Base-by-base conservation (phyloP, 2,329 filamentous ascomycete genomes). In the Fusarium beomiforme region DNA sequence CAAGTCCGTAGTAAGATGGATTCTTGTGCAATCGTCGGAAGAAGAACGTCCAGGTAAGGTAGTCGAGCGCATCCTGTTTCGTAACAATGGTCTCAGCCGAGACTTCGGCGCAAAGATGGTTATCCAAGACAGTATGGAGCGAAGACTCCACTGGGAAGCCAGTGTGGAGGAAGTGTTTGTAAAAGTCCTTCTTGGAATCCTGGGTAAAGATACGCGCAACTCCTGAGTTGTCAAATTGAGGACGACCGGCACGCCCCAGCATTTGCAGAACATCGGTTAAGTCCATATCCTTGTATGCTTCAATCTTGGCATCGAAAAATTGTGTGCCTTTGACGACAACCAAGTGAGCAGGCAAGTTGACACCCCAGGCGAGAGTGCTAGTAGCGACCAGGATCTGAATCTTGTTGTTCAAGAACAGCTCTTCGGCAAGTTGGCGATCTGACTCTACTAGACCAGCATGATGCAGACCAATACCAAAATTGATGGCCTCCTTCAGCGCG, bases 41-140 rank as follows among this genome's bases (percentile, higher is more conserved):
- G 88, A 99, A 99, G 85, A 99, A 99, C 2, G 97, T 99, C 96
- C 97, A 99, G 0, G 96, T 99, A 57, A 99, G 84, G 78, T 99
- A 99, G 81, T 99, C 97, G 7, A 99, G 87, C 2, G 96, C 96
- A 82, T 99, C 96, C 81, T 99, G 96, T 81, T 98, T 98, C 12
- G 94, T 97, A 34, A 92, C 85, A 54, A 99, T 93, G 1, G 96
- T 99, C 73, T 93, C 95, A 2, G 96, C 94, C 1, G 95, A 97
- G 9, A 98, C 91, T 83, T 99, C 96, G 64, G 96, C 96, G 69
- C 94, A 92, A 79, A 99, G 87, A 87, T 99, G 97, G 84, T 99
- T 97, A 82, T 98, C 95, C 11, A 99, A 85, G 2, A 98, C 96
- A 23, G 97, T 97, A 81, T 99, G 96, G 41, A 99, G 86, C 1